Conservation (phyloP, 2,329 filamentous ascomycete genomes). For the Calonectria multiphialidica region DNA sequence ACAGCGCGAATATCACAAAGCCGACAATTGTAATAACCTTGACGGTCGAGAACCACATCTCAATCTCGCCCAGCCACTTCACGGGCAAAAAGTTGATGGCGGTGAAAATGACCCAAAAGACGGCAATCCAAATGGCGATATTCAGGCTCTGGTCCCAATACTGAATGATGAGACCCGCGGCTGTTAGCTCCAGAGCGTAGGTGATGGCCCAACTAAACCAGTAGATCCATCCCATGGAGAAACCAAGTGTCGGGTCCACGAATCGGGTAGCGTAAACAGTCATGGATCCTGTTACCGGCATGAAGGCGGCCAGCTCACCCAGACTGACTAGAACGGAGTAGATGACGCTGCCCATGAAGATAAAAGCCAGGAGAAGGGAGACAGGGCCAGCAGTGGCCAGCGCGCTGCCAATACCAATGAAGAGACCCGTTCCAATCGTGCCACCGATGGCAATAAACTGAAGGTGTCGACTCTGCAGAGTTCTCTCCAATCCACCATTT, state of each 20-base stretch:
- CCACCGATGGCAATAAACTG: constrained; percentile 21
- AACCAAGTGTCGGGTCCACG: constrained; percentile 59
- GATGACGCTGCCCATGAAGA: constrained; percentile 15
- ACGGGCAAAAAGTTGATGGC: constrained; percentile 46
- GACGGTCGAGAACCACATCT: constrained; percentile 61
- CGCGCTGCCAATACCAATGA: constrained; percentile 15
- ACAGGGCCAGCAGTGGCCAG: constrained; percentile 17
- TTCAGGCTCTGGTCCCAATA: constrained; percentile 31
- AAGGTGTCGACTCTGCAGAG: constrained; percentile 15
- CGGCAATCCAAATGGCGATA: constrained; percentile 20
- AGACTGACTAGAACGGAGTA: constrained; percentile 47
- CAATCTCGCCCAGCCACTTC: constrained; percentile 62
- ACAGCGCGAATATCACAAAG: constrained; percentile 58
- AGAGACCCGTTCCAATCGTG: constrained; percentile 16
- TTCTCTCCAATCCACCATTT: constrained; percentile 1
- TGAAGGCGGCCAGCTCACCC: constrained; percentile 71
- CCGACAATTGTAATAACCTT: constrained; percentile 63
- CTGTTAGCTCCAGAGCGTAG: constrained; percentile 34
- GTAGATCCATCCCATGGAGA: constrained; percentile 26
- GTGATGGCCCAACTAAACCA: constrained; percentile 25
- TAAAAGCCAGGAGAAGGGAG: constrained; percentile 10
- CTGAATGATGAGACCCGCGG: constrained; percentile 36
- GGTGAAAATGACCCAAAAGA: constrained; percentile 21
- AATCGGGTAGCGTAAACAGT: constrained; percentile 62
- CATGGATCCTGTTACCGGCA: constrained; percentile 68